Evolutionary conservation across 1,284 basidiomycete genomes (phyloP).

Genomic region (Agaricales sp.): DNA sequence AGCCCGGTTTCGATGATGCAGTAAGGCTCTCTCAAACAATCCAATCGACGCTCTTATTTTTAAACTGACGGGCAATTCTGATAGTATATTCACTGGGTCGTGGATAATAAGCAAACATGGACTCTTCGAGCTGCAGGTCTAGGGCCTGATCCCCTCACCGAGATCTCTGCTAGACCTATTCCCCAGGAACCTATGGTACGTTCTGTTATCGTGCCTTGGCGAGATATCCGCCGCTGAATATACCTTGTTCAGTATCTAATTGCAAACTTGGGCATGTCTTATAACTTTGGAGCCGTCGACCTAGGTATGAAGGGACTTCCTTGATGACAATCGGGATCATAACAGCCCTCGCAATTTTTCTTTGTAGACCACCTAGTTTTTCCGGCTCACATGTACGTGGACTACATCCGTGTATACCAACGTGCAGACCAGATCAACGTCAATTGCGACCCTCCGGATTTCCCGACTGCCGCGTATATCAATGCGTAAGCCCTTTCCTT

Average conservation of each 20-base stretch:
- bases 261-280: slow-evolving; percentile 54
- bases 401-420: slow-evolving; percentile 63
- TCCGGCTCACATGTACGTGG: slow-evolving; percentile 34
- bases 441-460: slow-evolving; percentile 56
- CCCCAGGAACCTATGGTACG: slow-evolving; percentile 65
- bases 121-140: slow-evolving; percentile 56
- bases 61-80: not conserved
- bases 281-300: slow-evolving; percentile 47
- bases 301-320: slow-evolving; percentile 19
- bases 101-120: slow-evolving; percentile 49
- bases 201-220: slow-evolving; percentile 2
- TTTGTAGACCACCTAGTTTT: slow-evolving; percentile 15
- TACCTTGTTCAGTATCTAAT: slow-evolving; percentile 36
- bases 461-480: slow-evolving; percentile 55
- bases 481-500: slow-evolving; percentile 12
- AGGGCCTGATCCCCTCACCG: slow-evolving; percentile 40
- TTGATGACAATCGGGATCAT: slow-evolving; percentile 30
- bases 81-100: slow-evolving; percentile 65
- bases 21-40: not conserved
- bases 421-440: slow-evolving; percentile 40
- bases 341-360: not conserved
- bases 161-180: slow-evolving; percentile 54
- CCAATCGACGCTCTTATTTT: not conserved
- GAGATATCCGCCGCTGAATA: not conserved
- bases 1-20: not conserved